Conservation (phyloP, 2,329 filamentous ascomycete genomes). For the Bipolaris sorokiniana region DNA sequence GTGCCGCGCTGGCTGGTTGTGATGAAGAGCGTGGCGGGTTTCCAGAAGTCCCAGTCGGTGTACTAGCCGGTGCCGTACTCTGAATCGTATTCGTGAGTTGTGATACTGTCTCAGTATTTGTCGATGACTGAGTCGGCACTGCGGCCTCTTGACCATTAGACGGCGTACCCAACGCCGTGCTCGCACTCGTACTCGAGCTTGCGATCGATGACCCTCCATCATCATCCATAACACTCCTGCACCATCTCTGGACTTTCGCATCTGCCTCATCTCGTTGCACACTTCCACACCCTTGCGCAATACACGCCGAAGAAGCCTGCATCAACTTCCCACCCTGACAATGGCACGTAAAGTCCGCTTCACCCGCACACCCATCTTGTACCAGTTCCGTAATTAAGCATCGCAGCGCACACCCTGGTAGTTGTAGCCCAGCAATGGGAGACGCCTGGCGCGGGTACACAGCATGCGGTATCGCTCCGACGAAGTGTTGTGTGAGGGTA, state of each 20-base stretch:
- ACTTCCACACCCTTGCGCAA: conserved; percentile 17
- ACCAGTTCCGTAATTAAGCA: conserved; percentile 27
- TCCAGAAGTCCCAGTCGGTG: background rate
- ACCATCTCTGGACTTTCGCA: conserved; percentile 6
- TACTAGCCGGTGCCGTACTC: background rate
- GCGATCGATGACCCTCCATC: background rate
- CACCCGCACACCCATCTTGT: conserved; percentile 23
- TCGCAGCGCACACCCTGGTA: conserved; percentile 27
- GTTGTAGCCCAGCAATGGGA: conserved; percentile 10
- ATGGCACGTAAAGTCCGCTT: conserved; percentile 31
- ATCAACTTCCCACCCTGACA: conserved; percentile 19
- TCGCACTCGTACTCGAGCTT: background rate
- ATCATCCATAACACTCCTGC: background rate
- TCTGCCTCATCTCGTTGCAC: conserved; percentile 13
- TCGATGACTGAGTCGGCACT: background rate
- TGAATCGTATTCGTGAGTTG: background rate
- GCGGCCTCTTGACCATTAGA: background rate
- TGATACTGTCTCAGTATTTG: background rate
- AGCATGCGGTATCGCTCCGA: conserved; percentile 11
- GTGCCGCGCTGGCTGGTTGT: background rate
- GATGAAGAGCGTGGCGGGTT: background rate
- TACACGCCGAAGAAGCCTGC: conserved; percentile 15
- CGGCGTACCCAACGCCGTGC: background rate
- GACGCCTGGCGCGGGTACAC: conserved; percentile 3
- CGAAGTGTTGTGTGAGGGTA: background rate